These are phyloP conservation scores for Picea abies DNA, from an alignment of 83 land plant genomes.

Conservation along the genomic window DNA sequence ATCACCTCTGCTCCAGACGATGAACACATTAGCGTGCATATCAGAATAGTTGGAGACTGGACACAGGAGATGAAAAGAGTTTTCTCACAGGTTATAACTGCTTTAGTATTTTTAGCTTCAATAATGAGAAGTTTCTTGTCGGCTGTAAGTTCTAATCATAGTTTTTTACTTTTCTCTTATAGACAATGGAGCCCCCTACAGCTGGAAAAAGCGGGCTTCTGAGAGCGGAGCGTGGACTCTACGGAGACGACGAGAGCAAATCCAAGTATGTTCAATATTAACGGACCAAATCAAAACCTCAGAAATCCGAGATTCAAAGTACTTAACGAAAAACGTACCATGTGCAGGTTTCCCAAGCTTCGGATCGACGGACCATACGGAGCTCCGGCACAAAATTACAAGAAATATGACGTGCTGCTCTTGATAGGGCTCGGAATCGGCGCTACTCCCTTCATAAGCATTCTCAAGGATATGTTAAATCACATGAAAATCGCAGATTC, in stretches of 20 bases:
- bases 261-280: not conserved
- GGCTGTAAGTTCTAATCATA: not conserved
- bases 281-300: not conserved
- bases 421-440: conserved; percentile 69
- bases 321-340: too few relatives aligned
- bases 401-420: conserved; percentile 55
- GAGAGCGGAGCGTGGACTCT: not conserved
- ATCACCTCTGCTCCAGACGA: conserved; percentile 87
- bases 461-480: conserved; percentile 52
- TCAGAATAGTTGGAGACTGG: conserved; percentile 79
- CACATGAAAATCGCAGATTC: conserved; percentile 25
- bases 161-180: too few relatives aligned
- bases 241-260: not conserved
- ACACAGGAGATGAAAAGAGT: conserved; percentile 52
- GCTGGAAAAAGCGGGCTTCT: not conserved
- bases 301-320: not conserved
- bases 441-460: conserved; percentile 66
- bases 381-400: conserved; percentile 69
- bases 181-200: conserved; percentile 2
- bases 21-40: conserved; percentile 74
- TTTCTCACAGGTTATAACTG: not conserved
- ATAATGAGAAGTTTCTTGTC: too few relatives aligned
- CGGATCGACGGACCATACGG: conserved; percentile 61
- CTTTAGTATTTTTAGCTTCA: not conserved
- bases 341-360: conserved; percentile 31